Evolutionary conservation across 2,329 filamentous ascomycete species (phyloP), one percentile per base, ranked within the genome.

Genomic region (Teratosphaeriaceae sp.): DNA sequence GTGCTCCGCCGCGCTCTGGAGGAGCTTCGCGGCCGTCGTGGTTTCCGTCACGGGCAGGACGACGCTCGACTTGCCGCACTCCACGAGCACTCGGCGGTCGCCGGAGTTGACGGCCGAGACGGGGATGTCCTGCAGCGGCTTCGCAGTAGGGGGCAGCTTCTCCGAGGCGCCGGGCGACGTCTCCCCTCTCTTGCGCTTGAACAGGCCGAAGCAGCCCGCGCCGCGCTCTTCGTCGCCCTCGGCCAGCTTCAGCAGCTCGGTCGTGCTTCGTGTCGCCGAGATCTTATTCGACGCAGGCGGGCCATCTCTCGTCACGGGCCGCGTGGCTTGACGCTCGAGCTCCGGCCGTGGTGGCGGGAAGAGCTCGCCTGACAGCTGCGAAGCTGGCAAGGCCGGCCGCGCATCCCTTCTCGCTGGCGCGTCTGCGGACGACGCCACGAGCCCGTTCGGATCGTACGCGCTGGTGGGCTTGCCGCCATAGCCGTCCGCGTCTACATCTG

Each of bases 81-180:
- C 78, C 27, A 96, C 79, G 24, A 78, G 72, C 15, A 94, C 85
- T 52, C 76, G 76, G 76, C 88, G 74, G 58, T 89, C 85, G 35
- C 46, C 83, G 48, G 84, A 78, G 66, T 94, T 94, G 45, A 84
- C 82, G 12, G 86, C 86, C 42, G 87, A 88, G 8, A 82, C 72
- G 1, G 88, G 88, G 18, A 85, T 85, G 68, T 94, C 87, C 33
- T 31, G 26, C 13, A 34, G 19, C 8, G 54, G 50, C 40, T 54
- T 47, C 38, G 57, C 34, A 23, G 50, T 38, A n/a, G n/a, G n/a
- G 18, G 43, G 40, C 19, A 50, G n/a, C 31, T 49, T 52, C 39
- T 46, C 48, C 13, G 16, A 18, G 15, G 6, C 23, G 13, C 31
- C 23, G 31, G 50, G 38, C 26, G 37, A 24, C 16, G 41, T 27